Evolutionary conservation across 1,284 basidiomycete species (phyloP), one percentile per base, ranked within the genome.

Genomic region (Quambalaria eucalypti): DNA sequence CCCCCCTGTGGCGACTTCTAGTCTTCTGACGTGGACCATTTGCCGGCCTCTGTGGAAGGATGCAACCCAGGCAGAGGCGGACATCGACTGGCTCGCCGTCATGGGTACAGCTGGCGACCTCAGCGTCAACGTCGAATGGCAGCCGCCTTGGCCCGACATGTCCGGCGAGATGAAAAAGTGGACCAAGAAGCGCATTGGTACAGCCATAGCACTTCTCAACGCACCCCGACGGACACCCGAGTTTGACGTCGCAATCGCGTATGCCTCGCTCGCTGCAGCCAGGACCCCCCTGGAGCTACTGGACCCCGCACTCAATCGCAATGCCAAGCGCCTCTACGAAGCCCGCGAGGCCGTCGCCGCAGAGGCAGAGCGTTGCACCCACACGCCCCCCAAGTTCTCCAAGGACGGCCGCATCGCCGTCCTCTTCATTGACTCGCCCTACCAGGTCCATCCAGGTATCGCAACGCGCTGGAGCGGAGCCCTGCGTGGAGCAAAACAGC

Each of bases 31-130:
- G 1, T 65, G 62, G 66, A 52, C 55, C n/a, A 50, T 69, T 1
- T 65, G 62, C 28, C 56, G 62, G 4, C 66, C 64, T 0, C 33
- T 69, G 0, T 64, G 62, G 65, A 29, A 46, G 2, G 47, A 42
- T 0, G 26, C 39, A n/a, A 28, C 33, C 4, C 38, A 46, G 8
- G 59, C 62, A 10, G 60, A 62, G 49, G 42, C 30, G 5, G 48
- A 47, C 1, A 51, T 66, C 52, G 62, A 66, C 52, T 68, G 64
- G 44, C 57, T 68, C n/a, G 62, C 60, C 2, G 55, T 66, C 2
- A 56, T 68, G 10, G 66, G 66, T 2, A 68, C 66, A 0, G 62
- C 62, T 59, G 66, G 66, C 5, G 66, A 68, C 47, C 55, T 68
- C 7, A 46, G 51, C 26, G 64, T 64, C 40, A 60, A 62, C 16